A percentile compares a stretch with the other conserved stretches of the same genome.
Evolutionary conservation across 352 stramenopile genomes (phyloP).

Genomic region (Phytophthora ramorum): DNA sequence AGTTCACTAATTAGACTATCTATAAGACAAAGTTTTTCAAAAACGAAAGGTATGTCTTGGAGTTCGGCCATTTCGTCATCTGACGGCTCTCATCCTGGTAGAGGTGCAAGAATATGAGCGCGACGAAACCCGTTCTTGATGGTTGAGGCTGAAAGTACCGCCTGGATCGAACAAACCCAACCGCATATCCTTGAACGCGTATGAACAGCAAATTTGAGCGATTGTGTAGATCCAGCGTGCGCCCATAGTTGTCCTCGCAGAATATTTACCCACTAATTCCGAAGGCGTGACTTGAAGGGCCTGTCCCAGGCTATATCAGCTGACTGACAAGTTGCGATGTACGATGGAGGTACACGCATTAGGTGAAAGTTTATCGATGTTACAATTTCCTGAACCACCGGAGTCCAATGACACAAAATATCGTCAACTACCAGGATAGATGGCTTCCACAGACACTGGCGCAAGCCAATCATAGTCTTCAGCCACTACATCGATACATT

Average conservation of each 20-base stretch:
- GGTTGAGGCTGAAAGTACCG: neutral
- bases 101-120: conserved; percentile 1
- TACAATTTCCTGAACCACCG: neutral
- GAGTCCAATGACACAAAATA: neutral
- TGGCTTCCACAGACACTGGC: neutral
- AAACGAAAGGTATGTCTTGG: too few relatives aligned
- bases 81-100: neutral
- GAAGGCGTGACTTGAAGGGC: neutral
- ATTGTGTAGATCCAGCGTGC: neutral
- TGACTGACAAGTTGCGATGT: neutral
- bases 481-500: neutral
- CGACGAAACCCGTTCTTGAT: neutral
- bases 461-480: neutral
- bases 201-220: neutral
- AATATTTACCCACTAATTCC: neutral
- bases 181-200: neutral
- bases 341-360: neutral
- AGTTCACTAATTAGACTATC: too few relatives aligned
- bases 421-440: neutral
- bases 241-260: neutral
- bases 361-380: neutral
- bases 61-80: too few relatives aligned
- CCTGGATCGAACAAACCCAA: neutral
- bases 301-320: neutral
- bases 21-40: too few relatives aligned